phyloP scores from a whole-genome alignment of 1,284 basidiomycete genomes.

The Ustilago curta region DNA sequence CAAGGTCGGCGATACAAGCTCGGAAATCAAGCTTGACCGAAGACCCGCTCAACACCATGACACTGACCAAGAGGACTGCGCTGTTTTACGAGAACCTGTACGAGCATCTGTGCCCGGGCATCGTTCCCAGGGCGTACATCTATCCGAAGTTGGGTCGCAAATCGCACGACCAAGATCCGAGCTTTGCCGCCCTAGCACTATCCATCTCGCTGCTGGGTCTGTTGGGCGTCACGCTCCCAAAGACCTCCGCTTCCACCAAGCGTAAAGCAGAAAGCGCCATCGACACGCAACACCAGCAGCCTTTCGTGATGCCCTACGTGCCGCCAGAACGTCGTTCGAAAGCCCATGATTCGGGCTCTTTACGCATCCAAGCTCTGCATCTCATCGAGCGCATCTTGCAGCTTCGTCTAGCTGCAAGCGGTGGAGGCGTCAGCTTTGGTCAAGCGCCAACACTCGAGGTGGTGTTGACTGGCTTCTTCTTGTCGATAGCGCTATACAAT shows the following conservation, averaged over 20 bases:
- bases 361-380: not conserved
- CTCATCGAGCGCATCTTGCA: conserved; percentile 27
- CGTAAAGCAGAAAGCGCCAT: not conserved
- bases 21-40: not conserved
- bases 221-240: conserved; percentile 28
- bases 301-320: conserved; percentile 26
- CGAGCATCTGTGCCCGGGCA: conserved; percentile 49
- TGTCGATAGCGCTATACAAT: conserved; percentile 45
- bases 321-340: conserved; percentile 7
- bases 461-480: conserved; percentile 45
- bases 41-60: conserved; percentile 48
- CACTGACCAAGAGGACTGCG: conserved; percentile 56
- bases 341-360: not conserved
- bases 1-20: not conserved
- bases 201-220: conserved; percentile 51
- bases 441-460: conserved; percentile 36
- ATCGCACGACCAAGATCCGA: conserved; percentile 45
- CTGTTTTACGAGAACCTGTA: conserved; percentile 62
- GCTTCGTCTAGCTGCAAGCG: conserved; percentile 16
- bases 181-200: conserved; percentile 53
- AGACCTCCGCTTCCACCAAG: not conserved
- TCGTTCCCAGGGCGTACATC: conserved; percentile 55
- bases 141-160: conserved; percentile 49
- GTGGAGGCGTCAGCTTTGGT: conserved; percentile 39
- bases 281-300: not conserved